Conservation (phyloP, 2,329 filamentous ascomycete species). For the Xylaria arbuscula region DNA sequence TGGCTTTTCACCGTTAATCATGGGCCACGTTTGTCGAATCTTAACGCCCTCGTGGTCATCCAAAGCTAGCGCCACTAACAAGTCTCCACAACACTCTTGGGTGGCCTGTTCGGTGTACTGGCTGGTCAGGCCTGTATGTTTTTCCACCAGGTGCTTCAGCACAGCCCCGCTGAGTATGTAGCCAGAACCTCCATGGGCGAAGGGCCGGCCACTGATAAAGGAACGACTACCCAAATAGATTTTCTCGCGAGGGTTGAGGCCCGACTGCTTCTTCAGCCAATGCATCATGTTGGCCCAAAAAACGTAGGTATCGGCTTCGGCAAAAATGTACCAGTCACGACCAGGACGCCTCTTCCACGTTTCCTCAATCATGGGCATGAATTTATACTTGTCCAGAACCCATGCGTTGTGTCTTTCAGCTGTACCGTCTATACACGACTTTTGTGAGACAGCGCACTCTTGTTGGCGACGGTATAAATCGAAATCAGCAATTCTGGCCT, state of each 20-base stretch:
- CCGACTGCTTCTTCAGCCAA: conserved; percentile 58
- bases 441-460: conserved; percentile 59
- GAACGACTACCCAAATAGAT: conserved; percentile 65
- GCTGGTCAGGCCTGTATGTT: conserved; percentile 56
- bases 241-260: conserved; percentile 56
- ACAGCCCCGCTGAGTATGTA: conserved; percentile 65
- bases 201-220: conserved; percentile 58
- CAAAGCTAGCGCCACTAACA: conserved; percentile 61
- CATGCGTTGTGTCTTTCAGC: conserved; percentile 55
- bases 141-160: conserved; percentile 59
- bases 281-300: conserved; percentile 65
- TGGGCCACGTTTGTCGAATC: conserved; percentile 60
- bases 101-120: conserved; percentile 60
- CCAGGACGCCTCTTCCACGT: conserved; percentile 65
- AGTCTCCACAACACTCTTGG: conserved; percentile 63
- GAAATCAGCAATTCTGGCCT: conserved; percentile 57
- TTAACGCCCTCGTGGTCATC: conserved; percentile 57
- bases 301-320: conserved; percentile 69
- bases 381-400: conserved; percentile 71
- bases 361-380: conserved; percentile 67
- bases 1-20: conserved; percentile 68
- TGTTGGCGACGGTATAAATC: conserved; percentile 59
- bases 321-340: conserved; percentile 69
- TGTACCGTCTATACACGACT: conserved; percentile 55
- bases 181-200: conserved; percentile 69